Evolutionary conservation across 345 rosid species (phyloP).

Genomic region (Euphorbia lathyris): DNA sequence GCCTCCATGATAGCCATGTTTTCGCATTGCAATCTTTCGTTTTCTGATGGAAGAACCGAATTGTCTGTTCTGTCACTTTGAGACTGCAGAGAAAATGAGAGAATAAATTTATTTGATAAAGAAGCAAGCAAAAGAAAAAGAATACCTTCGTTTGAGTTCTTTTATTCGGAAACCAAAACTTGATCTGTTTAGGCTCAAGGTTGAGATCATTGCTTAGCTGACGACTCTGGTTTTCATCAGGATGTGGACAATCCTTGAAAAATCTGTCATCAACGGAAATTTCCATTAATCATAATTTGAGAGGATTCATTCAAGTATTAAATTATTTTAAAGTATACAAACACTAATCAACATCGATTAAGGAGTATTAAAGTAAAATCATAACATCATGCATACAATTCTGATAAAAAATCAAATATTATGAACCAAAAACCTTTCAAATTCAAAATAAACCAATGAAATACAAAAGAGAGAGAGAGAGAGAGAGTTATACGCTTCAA

Average conservation of each 20-base stretch:
- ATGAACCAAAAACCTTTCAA: background rate
- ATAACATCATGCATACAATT: too few species aligned
- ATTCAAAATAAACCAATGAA: background rate
- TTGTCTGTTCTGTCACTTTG: slow-evolving; percentile 52
- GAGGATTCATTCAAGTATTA: too few species aligned
- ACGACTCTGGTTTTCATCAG: slow-evolving; percentile 52
- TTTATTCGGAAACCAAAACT: slow-evolving; percentile 86
- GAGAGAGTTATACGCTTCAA: slow-evolving; percentile 41
- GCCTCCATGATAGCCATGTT: slow-evolving; percentile 51
- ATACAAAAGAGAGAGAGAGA: too few species aligned
- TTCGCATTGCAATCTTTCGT: slow-evolving; percentile 48
- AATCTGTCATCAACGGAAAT: slow-evolving; percentile 36
- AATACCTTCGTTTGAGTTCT: slow-evolving; percentile 68
- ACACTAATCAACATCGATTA: too few species aligned
- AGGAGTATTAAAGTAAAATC: too few species aligned
- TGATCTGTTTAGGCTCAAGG: slow-evolving; percentile 50
- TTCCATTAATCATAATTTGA: too few species aligned
- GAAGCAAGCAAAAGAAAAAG: background rate
- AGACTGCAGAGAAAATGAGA: slow-evolving; percentile 32
- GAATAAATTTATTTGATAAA: background rate
- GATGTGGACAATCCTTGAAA: slow-evolving; percentile 66
- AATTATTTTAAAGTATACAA: too few species aligned
- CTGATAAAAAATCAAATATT: too few species aligned
- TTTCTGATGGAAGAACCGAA: slow-evolving; percentile 50
- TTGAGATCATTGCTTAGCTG: slow-evolving; percentile 44